A percentile compares a stretch with the other conserved stretches of the same genome.
phyloP scores from a whole-genome alignment of 2,329 filamentous ascomycete species.

The Alternaria sp. region DNA sequence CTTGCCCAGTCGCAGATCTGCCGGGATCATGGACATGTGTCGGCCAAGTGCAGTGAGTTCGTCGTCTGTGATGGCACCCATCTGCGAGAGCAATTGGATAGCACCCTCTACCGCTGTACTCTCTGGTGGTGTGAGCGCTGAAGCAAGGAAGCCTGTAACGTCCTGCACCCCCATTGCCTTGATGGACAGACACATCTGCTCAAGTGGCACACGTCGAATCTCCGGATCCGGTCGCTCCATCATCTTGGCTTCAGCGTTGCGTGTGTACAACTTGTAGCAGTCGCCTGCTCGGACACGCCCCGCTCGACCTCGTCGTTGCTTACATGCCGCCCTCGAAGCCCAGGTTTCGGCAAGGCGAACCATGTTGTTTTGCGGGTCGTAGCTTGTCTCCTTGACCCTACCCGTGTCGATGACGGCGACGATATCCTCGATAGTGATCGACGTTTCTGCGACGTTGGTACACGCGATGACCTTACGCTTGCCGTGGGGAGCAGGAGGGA shows the following conservation, averaged over 20 bases:
- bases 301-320: conserved; percentile 90
- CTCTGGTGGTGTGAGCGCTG: conserved; percentile 88
- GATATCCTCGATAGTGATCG: conserved; percentile 97
- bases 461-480: conserved; percentile 92
- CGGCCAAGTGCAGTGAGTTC: conserved; percentile 89
- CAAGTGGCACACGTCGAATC: conserved; percentile 88
- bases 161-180: conserved; percentile 92
- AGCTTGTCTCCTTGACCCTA: conserved; percentile 94
- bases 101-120: conserved; percentile 85
- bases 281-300: conserved; percentile 89
- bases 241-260: conserved; percentile 76
- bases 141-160: conserved; percentile 79
- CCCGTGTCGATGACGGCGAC: conserved; percentile 95
- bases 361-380: conserved; percentile 91
- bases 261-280: conserved; percentile 95
- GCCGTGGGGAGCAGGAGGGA: conserved; percentile 74
- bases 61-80: conserved; percentile 86
- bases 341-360: conserved; percentile 92
- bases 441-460: conserved; percentile 97
- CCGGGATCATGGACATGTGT: conserved; percentile 93
- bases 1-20: conserved; percentile 90
- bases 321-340: conserved; percentile 92
- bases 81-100: conserved; percentile 76
- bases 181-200: conserved; percentile 93
- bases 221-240: conserved; percentile 96